Base-by-base conservation (phyloP, 2,329 filamentous ascomycete species). In the Aspergillus caelatus region DNA sequence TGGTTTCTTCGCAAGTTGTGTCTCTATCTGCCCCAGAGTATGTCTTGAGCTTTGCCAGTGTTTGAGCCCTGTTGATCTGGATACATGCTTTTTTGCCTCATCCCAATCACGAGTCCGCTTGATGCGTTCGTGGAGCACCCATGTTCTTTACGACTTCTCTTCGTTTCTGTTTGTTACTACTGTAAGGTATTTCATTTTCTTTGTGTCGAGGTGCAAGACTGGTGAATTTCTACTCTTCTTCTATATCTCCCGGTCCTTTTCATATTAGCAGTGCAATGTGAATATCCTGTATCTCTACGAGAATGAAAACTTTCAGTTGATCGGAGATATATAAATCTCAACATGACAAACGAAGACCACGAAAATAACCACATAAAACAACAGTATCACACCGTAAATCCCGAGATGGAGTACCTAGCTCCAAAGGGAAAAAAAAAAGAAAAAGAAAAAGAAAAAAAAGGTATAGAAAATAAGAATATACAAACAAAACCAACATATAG, bases 251-350 rank as follows among this genome's bases (percentile, higher is more conserved):
- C 32, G 52, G 16, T 55, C 23, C 30, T 39, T 39, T 28, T 21
- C 52, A 23, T 39, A 34, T 39, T 14, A 39, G 12, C n/a, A 55
- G 21, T 30, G 30, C 52, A 12, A 28, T 55, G 32, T 75, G 73
- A 65, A 76, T 74, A 39, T 72, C 71, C 45, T 77, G 71, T 55
- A 55, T 55, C 52, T 55, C 34, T 55, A 55, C 52, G 14, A 55
- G 52, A 55, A 55, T 55, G 52, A 39, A 55, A 23, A 23, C 30
- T n/a, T 23, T 16, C 12, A 34, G 26, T n/a, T n/a, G 12, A n/a
- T 46, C 36, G 21, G 34, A 57, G 34, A 21, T 43, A 41, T 57
- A 41, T 57, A 43, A 43, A 57, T 57, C 28, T n/a, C 28, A 34
- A 34, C 28, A n/a, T n/a, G 30, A 21, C 28, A 32, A 52, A 7